Evolutionary conservation across 2,329 filamentous ascomycete genomes (phyloP).

Genomic region (Juglanconis juglandina): DNA sequence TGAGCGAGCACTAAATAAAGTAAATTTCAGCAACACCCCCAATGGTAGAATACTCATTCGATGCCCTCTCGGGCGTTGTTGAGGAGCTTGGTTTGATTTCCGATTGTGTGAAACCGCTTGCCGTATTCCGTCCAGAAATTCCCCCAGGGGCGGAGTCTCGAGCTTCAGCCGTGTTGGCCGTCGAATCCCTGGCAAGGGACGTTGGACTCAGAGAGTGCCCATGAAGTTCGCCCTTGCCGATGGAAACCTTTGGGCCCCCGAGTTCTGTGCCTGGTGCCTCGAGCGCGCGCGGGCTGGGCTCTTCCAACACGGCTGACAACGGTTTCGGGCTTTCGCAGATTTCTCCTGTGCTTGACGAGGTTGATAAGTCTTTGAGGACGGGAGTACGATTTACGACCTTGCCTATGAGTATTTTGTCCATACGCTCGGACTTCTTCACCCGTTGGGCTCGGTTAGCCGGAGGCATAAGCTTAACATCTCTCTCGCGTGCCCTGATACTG

Average conservation of each 20-base stretch:
- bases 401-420: background rate
- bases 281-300: background rate
- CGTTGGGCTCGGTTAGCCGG: background rate
- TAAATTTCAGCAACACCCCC: too few relatives aligned
- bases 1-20: too few relatives aligned
- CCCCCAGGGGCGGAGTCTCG: too few relatives aligned
- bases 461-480: background rate
- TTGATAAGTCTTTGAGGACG: background rate
- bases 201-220: too few relatives aligned
- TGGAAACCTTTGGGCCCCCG: background rate
- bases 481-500: background rate
- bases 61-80: too few relatives aligned
- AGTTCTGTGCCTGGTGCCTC: background rate
- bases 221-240: too few relatives aligned
- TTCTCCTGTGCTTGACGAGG: background rate
- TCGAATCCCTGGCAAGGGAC: too few relatives aligned
- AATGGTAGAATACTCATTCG: too few relatives aligned
- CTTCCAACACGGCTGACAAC: background rate
- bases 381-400: background rate
- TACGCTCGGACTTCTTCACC: background rate
- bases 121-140: too few relatives aligned
- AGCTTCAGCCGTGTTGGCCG: too few relatives aligned
- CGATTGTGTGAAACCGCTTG: too few relatives aligned
- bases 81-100: too few relatives aligned
- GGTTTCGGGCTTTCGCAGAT: background rate